Percentiles rank a stretch among this genome's conserved stretches.
Conservation (phyloP, 371 early-diverging fungal genomes). For the Mortierella sp. region DNA sequence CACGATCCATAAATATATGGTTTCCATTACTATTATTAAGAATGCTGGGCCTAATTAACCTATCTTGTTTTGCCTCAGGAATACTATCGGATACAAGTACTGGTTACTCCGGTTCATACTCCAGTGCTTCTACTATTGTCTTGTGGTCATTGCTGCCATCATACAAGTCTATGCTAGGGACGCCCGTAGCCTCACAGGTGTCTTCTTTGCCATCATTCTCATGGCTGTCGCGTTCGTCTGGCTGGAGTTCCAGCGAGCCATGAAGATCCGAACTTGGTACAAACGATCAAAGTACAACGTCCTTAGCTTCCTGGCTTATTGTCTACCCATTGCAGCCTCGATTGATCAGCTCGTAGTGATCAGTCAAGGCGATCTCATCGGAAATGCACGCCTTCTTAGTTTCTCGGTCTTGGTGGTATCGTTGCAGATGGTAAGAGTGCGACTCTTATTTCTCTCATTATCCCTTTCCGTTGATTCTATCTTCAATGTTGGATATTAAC, state of each 20-base stretch:
- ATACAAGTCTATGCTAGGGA: slow-evolving; percentile 16
- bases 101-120: slow-evolving; percentile 17
- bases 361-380: neutral
- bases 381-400: slow-evolving; percentile 10
- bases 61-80: slow-evolving; percentile 5
- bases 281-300: slow-evolving; percentile 21
- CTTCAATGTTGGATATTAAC: too few relatives aligned
- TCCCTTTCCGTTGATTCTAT: too few relatives aligned
- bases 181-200: neutral
- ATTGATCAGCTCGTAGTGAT: slow-evolving; percentile 8
- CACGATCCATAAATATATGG: too few relatives aligned
- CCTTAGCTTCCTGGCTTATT: slow-evolving; percentile 4
- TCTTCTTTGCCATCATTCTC: slow-evolving; percentile 20
- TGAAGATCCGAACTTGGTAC: neutral
- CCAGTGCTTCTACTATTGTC: slow-evolving; percentile 20
- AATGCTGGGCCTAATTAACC: neutral
- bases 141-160: slow-evolving; percentile 10
- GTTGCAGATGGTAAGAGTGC: too few relatives aligned
- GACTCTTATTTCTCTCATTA: too few relatives aligned
- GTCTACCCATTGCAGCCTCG: slow-evolving; percentile 6
- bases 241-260: slow-evolving; percentile 14
- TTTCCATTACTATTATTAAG: too few relatives aligned
- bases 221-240: slow-evolving; percentile 10
- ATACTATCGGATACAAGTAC: slow-evolving; percentile 25
- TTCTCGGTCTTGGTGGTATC: slow-evolving; percentile 15